These are phyloP conservation scores for Aegilops tauschii DNA, from an alignment of 176 grass and related monocot species.

Conservation along the genomic window DNA sequence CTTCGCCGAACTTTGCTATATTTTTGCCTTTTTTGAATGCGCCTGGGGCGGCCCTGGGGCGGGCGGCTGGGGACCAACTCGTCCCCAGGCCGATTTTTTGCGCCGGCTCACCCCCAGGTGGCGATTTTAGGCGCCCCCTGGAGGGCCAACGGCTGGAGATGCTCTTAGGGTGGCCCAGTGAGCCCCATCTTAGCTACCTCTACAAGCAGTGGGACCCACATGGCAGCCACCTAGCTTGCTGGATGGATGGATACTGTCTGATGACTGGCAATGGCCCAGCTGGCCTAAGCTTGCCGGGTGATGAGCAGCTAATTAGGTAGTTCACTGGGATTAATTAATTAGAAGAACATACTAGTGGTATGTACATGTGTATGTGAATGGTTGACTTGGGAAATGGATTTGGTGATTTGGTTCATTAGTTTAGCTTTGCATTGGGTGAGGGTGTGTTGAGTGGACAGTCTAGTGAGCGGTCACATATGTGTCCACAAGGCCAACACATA, in stretches of 20 bases:
- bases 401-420: not conserved
- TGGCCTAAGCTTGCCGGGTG: not conserved
- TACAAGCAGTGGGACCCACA: not conserved
- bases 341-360: not conserved
- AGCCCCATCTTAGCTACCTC: not conserved
- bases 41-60: too few species aligned
- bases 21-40: too few species aligned
- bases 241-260: not conserved
- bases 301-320: not conserved
- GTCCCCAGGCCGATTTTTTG: too few species aligned
- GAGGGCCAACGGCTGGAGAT: too few species aligned
- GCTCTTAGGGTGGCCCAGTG: not conserved
- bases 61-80: too few species aligned
- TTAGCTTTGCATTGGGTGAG: not conserved
- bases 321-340: not conserved
- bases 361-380: not conserved
- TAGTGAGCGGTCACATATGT: not conserved
- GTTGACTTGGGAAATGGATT: slow-evolving; percentile 14
- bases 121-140: too few species aligned
- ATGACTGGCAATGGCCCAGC: slow-evolving; percentile 6
- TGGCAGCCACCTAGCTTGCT: not conserved
- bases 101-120: too few species aligned
- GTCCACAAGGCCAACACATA: not conserved
- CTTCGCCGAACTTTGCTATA: too few species aligned
- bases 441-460: not conserved